Conservation (phyloP, 805 yeast genomes). For the Candida ficus region DNA sequence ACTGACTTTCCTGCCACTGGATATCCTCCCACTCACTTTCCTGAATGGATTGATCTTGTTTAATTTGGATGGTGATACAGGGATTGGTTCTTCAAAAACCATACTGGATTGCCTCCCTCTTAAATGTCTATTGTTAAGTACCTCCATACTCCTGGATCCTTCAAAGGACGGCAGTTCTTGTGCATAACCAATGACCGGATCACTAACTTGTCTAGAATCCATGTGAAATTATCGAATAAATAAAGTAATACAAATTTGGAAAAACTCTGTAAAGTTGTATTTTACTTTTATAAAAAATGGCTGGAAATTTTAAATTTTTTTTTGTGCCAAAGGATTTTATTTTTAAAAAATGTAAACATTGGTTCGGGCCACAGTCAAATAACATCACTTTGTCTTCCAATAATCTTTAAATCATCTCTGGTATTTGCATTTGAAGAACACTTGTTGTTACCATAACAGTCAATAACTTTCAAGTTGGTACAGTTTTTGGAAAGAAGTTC, state of each 20-base stretch:
- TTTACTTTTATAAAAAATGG: not conserved
- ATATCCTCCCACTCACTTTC: not conserved
- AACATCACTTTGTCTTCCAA: conserved; percentile 69
- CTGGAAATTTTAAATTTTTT: not conserved
- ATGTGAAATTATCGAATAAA: too few relatives aligned
- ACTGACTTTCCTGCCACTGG: too few relatives aligned
- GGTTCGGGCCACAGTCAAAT: not conserved
- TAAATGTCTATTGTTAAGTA: too few relatives aligned
- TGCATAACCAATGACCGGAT: too few relatives aligned
- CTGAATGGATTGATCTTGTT: not conserved
- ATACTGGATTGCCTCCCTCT: too few relatives aligned
- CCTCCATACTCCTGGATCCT: too few relatives aligned
- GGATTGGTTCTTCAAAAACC: too few relatives aligned
- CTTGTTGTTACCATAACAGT: conserved; percentile 76
- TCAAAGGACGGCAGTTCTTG: too few relatives aligned
- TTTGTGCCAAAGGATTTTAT: not conserved
- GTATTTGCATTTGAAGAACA: conserved; percentile 52
- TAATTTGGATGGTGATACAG: too few relatives aligned
- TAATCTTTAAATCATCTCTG: conserved; percentile 51
- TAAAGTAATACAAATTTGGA: too few relatives aligned
- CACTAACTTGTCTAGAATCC: too few relatives aligned
- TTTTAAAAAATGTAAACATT: not conserved
- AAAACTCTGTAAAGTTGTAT: too few relatives aligned
- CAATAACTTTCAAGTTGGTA: conserved; percentile 57
- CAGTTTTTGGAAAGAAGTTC: conserved; percentile 53